Evolutionary conservation across 1,284 basidiomycete species (phyloP).

Genomic region (Ceratobasidium sp.): DNA sequence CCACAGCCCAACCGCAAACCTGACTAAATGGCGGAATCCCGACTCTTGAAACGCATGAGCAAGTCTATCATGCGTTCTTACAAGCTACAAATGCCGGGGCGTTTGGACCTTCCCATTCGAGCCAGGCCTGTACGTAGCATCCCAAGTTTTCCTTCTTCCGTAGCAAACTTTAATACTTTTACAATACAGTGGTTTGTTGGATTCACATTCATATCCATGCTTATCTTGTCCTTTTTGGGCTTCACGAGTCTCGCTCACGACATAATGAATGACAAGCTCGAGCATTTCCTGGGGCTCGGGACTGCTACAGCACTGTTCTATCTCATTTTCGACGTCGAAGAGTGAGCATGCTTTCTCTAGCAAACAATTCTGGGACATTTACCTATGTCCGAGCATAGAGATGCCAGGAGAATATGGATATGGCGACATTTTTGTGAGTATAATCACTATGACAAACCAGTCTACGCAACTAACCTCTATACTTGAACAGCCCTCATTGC

Average conservation of each 20-base stretch:
- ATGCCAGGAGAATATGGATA: constrained; percentile 76
- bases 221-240: constrained; percentile 71
- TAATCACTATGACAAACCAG: background rate
- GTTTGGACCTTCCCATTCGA: constrained; percentile 68
- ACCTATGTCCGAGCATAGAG: constrained; percentile 52
- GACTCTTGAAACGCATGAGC: constrained; percentile 4
- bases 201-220: constrained; percentile 69
- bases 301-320: constrained; percentile 83
- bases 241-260: constrained; percentile 68
- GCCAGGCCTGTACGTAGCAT: constrained; percentile 70
- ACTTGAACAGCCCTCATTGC: constrained; percentile 60
- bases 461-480: background rate
- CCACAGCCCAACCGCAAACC: background rate
- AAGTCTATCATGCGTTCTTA: constrained; percentile 65
- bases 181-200: constrained; percentile 81
- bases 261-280: constrained; percentile 60
- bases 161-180: no score
- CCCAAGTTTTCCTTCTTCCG: background rate
- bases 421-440: constrained; percentile 69
- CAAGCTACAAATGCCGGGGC: constrained; percentile 63
- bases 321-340: constrained; percentile 86
- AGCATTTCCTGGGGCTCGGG: constrained; percentile 83
- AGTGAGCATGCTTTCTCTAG: constrained; percentile 56
- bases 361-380: constrained; percentile 35
- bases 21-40: background rate